Percentiles rank a stretch among this genome's conserved stretches.
Evolutionary conservation across 2,329 filamentous ascomycete genomes (phyloP).

Genomic region (Hymenoscyphus occultus): DNA sequence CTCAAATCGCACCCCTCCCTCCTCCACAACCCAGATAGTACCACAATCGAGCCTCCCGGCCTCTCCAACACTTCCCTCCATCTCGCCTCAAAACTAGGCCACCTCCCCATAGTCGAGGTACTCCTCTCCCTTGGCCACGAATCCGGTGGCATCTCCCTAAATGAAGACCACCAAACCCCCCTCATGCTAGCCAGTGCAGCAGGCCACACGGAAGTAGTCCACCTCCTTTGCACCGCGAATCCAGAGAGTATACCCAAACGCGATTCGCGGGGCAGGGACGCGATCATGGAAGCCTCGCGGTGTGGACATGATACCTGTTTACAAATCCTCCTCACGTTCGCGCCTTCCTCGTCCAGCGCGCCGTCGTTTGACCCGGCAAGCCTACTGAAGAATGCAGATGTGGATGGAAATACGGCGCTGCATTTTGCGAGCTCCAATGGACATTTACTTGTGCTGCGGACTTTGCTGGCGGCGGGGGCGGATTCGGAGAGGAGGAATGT

Average conservation of each 20-base stretch:
- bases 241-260: conserved; percentile 48
- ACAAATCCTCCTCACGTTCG: conserved; percentile 62
- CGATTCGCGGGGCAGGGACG: conserved; percentile 68
- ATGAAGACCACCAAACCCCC: conserved; percentile 76
- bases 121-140: conserved; percentile 77
- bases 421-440: conserved; percentile 84
- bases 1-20: conserved; percentile 67
- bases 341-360: conserved; percentile 38
- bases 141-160: conserved; percentile 63
- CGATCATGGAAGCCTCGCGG: conserved; percentile 63
- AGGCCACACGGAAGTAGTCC: conserved; percentile 71
- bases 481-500: conserved; percentile 69
- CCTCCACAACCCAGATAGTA: conserved; percentile 76
- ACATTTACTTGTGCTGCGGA: conserved; percentile 72
- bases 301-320: conserved; percentile 62
- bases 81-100: conserved; percentile 71
- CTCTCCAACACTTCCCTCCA: conserved; percentile 84
- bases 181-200: conserved; percentile 72
- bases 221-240: conserved; percentile 64
- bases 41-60: conserved; percentile 40
- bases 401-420: conserved; percentile 78
- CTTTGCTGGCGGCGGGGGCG: conserved; percentile 75
- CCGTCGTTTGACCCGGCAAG: conserved; percentile 5
- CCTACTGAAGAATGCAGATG: conserved; percentile 54
- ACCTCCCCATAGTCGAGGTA: conserved; percentile 63